Percentiles rank a stretch among this genome's conserved stretches.
phyloP scores from a whole-genome alignment of 148 eudicot genomes.

The Rhododendron williamsianum region DNA sequence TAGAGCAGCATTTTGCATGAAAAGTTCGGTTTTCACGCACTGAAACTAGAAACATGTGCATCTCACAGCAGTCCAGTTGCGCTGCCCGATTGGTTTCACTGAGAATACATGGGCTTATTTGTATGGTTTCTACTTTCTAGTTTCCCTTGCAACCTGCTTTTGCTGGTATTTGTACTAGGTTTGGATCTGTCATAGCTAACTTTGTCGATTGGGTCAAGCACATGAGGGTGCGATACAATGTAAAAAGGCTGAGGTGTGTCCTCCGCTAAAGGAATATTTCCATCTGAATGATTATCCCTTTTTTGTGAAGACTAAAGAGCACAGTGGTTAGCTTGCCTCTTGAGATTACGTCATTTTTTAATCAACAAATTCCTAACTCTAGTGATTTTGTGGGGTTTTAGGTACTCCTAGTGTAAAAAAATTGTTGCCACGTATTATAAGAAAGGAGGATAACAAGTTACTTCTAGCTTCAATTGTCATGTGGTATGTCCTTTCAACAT shows the following conservation, averaged over 20 bases:
- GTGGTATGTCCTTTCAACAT: neutral
- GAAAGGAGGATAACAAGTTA: neutral
- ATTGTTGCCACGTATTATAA: neutral
- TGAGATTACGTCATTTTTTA: neutral
- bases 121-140: neutral
- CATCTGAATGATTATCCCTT: neutral
- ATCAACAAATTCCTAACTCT: neutral
- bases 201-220: neutral
- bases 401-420: neutral
- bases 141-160: neutral
- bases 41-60: neutral
- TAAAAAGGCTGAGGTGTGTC: neutral
- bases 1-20: neutral
- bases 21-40: neutral
- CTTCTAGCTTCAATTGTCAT: neutral
- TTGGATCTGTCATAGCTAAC: neutral
- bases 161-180: conserved; percentile 1
- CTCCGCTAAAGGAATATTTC: neutral
- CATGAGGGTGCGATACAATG: neutral
- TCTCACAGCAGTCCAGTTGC: neutral
- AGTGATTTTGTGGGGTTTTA: neutral
- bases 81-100: neutral
- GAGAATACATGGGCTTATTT: neutral
- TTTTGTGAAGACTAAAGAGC: neutral
- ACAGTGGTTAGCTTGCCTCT: neutral